Conservation (phyloP, 1,284 basidiomycete species). For the Boletus semigastroideus region DNA sequence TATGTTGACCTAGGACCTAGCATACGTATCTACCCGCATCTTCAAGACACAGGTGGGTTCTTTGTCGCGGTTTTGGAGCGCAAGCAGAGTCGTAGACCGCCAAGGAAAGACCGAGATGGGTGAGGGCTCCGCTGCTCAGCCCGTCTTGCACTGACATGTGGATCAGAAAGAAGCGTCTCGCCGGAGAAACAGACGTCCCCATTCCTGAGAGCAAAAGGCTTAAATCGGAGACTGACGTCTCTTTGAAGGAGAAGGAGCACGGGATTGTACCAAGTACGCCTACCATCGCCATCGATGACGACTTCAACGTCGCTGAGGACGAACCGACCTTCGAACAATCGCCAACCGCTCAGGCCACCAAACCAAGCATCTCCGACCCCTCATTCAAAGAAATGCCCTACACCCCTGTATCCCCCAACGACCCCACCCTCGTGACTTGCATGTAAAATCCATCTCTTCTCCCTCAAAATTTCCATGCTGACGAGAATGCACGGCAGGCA, state of each 20-base stretch:
- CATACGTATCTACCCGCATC: slow-evolving; percentile 89
- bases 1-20: slow-evolving; percentile 40
- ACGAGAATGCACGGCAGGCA: slow-evolving; percentile 43
- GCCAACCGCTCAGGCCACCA: slow-evolving; percentile 1
- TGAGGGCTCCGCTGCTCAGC: slow-evolving; percentile 12
- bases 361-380: slow-evolving; percentile 38
- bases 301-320: slow-evolving; percentile 15
- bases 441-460: slow-evolving; percentile 42
- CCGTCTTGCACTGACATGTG: slow-evolving; percentile 8
- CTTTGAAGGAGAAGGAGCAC: slow-evolving; percentile 1
- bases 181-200: slow-evolving; percentile 37
- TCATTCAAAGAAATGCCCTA: slow-evolving; percentile 91
- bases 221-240: slow-evolving; percentile 36
- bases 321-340: slow-evolving; percentile 1
- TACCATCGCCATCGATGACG: slow-evolving; percentile 6
- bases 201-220: slow-evolving; percentile 50
- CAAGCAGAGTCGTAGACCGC: slow-evolving; percentile 29
- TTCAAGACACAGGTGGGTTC: slow-evolving; percentile 98
- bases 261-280: slow-evolving; percentile 5
- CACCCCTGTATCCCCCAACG: slow-evolving; percentile 71
- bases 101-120: slow-evolving; percentile 21
- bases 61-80: slow-evolving; percentile 89
- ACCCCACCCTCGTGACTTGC: slow-evolving; percentile 70
- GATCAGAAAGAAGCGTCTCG: slow-evolving; percentile 43
- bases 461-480: not conserved